Evolutionary conservation across 2,329 filamentous ascomycete species (phyloP), one percentile per base, ranked within the genome.

Genomic region (Cercospora sp.): DNA sequence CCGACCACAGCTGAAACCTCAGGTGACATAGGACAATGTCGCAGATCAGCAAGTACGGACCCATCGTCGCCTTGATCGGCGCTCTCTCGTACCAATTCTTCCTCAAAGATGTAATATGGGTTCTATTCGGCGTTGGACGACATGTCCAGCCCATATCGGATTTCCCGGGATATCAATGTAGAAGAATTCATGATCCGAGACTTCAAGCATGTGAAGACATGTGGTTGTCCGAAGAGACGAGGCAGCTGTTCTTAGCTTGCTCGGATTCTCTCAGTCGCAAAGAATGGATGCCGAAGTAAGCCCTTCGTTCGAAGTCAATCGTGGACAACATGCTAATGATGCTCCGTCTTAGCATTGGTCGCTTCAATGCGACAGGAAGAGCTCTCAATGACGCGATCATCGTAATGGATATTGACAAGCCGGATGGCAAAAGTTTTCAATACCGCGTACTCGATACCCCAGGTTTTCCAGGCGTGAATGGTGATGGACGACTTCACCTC

Each of bases 161-260:
- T 60, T 74, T 74, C 43, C 69, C 72, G 55, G n/a, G 26, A 26
- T 74, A 74, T 60, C 40, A 66, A 64, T 74, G 72, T 66, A 65
- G 71, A 18, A 65, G 63, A 16, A 71, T 74, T 24, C n/a, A 68
- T 5, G 72, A 71, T 49, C 65, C 66, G 12, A 66, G 66, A 34
- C 43, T 74, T 16, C 65, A 72, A 28, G 72, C 72, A 37, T 74
- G 72, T 43, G 72, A 74, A 53, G 72, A 74, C 26, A 70, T 73
- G 70, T 74, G 71, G 71, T 60, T 74, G 12, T 74, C 72, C 1
- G 72, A 74, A 43, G 40, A 65, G 30, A 71, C 71, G 12, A 67
- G 72, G 16, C 69, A 73, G 60, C 62, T 74, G 6, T 74, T 74
- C 45, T 61, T 73, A 5, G 71, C 72, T 28, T 74, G 72, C 45